Evolutionary conservation across 164 flowering plant species (phyloP), one percentile per base, ranked within the genome.

Genomic region (Hamamelis virginiana): DNA sequence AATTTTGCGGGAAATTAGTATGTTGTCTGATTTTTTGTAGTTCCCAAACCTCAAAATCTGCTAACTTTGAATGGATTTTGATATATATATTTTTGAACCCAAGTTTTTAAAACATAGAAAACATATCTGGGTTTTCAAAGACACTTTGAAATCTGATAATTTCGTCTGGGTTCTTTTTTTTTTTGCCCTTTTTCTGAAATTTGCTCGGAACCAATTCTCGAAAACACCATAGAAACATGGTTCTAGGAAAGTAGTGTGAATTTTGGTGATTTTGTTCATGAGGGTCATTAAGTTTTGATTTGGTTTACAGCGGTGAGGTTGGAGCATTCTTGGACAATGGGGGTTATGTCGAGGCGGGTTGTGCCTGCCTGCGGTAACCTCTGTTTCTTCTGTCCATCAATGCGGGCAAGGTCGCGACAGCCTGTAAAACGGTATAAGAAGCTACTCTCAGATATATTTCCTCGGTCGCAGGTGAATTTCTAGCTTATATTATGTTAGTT

Each of bases 371-470:
- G 97, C 64, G 89, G 94, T 41, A 90, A 77, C 83, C 79, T 92
- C 76, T 92, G 97, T 77, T 82, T 79, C 82, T 77, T 88, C 77
- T 92, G 97, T 70, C 97, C 97, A 22, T 84, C 96, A 0, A 13
- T 92, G 87, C 83, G 97, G 48, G 96, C 97, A 12, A 80, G 97
- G 72, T 92, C 97, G 8, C 78, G 97, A 61, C 97, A 90, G 76
- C 97, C 97, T 0, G 96, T 92, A 9, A 92, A 90, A 72, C 86
- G 97, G 10, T 92, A 92, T 77, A 92, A 92, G 86, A 90, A 87
- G 83, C 77, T 92, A 56, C 83, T 92, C 4, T 80, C 89, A n/a
- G 91, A 88, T 14, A 87, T 92, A 44, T 90, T 91, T 53, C 93
- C 95, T 11, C 75, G 82, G 33, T 82, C 87, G 71, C 93, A 87